Percentiles rank a stretch among this genome's conserved stretches.
Conservation (phyloP, 2,329 filamentous ascomycete genomes). For the Exserohilum rostratum region DNA sequence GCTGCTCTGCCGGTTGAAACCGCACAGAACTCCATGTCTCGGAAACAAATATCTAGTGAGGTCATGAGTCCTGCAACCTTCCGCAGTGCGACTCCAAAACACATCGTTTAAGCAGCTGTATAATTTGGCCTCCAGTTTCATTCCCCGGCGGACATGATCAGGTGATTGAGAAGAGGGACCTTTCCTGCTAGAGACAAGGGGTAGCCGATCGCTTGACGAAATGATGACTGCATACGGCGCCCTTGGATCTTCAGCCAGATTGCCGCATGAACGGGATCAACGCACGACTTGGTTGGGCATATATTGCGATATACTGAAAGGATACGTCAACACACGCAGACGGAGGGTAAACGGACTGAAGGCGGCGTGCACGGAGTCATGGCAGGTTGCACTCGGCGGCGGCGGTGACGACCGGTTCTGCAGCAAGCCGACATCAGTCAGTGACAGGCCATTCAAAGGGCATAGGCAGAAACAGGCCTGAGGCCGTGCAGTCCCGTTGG, state of each 20-base stretch:
- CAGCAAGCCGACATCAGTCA: not conserved
- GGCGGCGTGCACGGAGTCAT: slow-evolving; percentile 18
- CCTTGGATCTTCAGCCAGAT: slow-evolving; percentile 6
- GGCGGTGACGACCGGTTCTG: not conserved
- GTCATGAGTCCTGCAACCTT: not conserved
- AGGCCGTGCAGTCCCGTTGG: slow-evolving; percentile 2
- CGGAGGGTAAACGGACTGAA: slow-evolving; percentile 18
- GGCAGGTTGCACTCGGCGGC: slow-evolving; percentile 3
- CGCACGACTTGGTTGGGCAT: slow-evolving; percentile 5
- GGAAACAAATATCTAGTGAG: not conserved
- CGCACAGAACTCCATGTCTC: not conserved
- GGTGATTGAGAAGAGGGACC: slow-evolving; percentile 9
- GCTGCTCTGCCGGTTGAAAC: not conserved
- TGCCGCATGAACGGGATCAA: not conserved
- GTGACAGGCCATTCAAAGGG: slow-evolving; percentile 2
- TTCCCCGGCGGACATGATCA: slow-evolving; percentile 6
- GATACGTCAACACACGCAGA: slow-evolving; percentile 1
- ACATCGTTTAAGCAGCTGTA: not conserved
- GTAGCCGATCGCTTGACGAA: slow-evolving; percentile 6
- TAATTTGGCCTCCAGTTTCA: not conserved
- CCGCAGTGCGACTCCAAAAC: not conserved
- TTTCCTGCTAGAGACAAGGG: not conserved
- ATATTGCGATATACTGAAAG: slow-evolving; percentile 3
- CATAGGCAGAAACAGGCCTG: slow-evolving; percentile 3
- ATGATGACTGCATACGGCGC: slow-evolving; percentile 11